phyloP scores from a whole-genome alignment of 345 rosid species.

The Aquilaria sinensis region DNA sequence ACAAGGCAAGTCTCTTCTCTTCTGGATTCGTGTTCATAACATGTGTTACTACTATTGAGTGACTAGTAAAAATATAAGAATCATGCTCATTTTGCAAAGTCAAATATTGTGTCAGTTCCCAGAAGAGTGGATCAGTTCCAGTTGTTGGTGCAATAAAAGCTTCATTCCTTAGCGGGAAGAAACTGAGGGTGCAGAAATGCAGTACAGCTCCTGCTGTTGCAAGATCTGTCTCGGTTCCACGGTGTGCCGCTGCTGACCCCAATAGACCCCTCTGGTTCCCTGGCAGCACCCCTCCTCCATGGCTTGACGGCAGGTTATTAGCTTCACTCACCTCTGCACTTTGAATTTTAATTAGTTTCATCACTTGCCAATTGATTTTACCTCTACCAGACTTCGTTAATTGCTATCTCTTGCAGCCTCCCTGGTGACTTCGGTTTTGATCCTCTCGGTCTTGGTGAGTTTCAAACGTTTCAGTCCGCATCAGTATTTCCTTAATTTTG shows the following conservation, averaged over 20 bases:
- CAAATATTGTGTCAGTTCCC: conserved; percentile 35
- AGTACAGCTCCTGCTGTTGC: conserved; percentile 15
- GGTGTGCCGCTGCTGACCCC: conserved; percentile 69
- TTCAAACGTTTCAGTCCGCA: no score
- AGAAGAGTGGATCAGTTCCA: conserved; percentile 35
- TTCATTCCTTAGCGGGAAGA: conserved; percentile 70
- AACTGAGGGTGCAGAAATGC: conserved; percentile 41
- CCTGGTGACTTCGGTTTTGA: conserved; percentile 98
- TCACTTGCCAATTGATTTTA: no score
- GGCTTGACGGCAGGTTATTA: conserved; percentile 85
- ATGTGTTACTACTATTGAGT: not conserved
- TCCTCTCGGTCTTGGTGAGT: conserved; percentile 89
- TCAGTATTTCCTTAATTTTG: no score
- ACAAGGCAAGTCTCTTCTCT: conserved; percentile 46
- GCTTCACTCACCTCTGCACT: not conserved
- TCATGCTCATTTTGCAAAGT: not conserved
- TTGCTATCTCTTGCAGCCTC: conserved; percentile 43
- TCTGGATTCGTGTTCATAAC: not conserved
- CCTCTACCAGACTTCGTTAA: conserved; percentile 4
- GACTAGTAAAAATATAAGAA: not conserved
- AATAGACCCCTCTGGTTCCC: conserved; percentile 98
- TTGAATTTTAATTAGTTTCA: not conserved
- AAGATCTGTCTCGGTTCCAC: conserved; percentile 31
- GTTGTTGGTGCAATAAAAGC: conserved; percentile 41
- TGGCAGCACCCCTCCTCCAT: conserved; percentile 92